Evolutionary conservation across 176 grass and related monocot species (phyloP).

Genomic region (Melocanna baccifera): DNA sequence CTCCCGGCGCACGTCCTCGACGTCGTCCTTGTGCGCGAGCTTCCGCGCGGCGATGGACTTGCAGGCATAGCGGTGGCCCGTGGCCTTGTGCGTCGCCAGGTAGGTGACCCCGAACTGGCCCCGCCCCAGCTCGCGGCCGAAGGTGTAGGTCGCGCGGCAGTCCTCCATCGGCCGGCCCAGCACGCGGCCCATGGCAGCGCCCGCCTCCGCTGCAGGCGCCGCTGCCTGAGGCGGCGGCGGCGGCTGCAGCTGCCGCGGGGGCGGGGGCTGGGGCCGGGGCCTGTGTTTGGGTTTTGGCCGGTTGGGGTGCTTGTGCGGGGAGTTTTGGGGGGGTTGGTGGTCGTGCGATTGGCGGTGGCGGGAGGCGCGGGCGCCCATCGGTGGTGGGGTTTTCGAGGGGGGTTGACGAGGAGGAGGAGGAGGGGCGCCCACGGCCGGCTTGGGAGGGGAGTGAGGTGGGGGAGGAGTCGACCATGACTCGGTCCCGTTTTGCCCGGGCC

Average conservation of each 20-base stretch:
- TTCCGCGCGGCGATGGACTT: slow-evolving; percentile 91
- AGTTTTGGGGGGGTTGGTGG: neutral
- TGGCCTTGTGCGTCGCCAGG: slow-evolving; percentile 64
- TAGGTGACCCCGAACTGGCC: slow-evolving; percentile 97
- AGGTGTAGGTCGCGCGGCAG: slow-evolving; percentile 68
- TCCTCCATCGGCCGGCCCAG: slow-evolving; percentile 79
- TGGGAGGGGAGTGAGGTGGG: neutral
- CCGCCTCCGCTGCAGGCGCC: neutral
- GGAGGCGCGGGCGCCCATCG: slow-evolving; percentile 73
- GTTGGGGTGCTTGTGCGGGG: slow-evolving; percentile 21
- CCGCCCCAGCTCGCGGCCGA: slow-evolving; percentile 68
- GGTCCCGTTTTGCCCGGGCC: neutral
- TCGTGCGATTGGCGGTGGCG: slow-evolving; percentile 41
- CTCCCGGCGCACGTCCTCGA: slow-evolving; percentile 82
- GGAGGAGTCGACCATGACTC: neutral
- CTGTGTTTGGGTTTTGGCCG: slow-evolving; percentile 11
- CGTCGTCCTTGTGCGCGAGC: slow-evolving; percentile 65
- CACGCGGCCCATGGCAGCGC: slow-evolving; percentile 36
- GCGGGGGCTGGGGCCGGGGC: neutral
- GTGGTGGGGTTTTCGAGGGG: neutral
- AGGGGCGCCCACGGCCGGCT: neutral
- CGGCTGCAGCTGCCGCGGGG: neutral
- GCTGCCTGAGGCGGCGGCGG: neutral
- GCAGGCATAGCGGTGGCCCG: slow-evolving; percentile 55
- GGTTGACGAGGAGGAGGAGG: neutral